Evolutionary conservation across 179 eudicot genomes (phyloP).

Genomic region (Amaranthus tricolor): DNA sequence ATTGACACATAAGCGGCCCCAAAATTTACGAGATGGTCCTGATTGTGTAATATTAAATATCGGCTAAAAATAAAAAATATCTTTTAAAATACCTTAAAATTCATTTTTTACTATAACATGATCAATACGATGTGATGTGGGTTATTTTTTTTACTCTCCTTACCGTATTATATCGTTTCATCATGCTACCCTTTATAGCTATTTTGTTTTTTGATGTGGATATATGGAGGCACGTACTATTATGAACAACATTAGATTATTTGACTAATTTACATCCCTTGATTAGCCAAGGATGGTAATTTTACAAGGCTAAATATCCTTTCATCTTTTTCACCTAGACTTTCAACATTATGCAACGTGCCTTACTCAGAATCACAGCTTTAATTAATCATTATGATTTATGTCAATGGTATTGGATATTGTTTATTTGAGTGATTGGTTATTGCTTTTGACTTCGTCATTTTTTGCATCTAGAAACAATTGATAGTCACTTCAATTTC

Average conservation of each 20-base stretch:
- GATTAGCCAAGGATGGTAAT: not conserved
- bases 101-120: too few relatives aligned
- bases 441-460: conserved; percentile 17
- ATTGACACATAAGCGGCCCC: too few relatives aligned
- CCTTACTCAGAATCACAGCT: conserved; percentile 21
- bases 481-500: conserved; percentile 9
- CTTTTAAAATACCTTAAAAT: too few relatives aligned
- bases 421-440: conserved; percentile 13
- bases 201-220: not conserved
- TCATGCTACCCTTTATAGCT: not conserved
- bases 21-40: too few relatives aligned
- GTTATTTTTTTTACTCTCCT: too few relatives aligned
- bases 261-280: not conserved
- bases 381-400: conserved; percentile 3
- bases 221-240: not conserved
- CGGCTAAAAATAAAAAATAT: too few relatives aligned
- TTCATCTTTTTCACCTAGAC: not conserved
- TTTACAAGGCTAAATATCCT: not conserved
- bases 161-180: too few relatives aligned
- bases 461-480: conserved; percentile 23
- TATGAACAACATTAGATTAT: not conserved
- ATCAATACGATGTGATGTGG: too few relatives aligned
- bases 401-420: conserved; percentile 9
- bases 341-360: conserved; percentile 6
- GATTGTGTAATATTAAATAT: too few relatives aligned